Base-by-base conservation (phyloP, 768 basidiomycete species). In the Phlegmacium glaucopus region DNA sequence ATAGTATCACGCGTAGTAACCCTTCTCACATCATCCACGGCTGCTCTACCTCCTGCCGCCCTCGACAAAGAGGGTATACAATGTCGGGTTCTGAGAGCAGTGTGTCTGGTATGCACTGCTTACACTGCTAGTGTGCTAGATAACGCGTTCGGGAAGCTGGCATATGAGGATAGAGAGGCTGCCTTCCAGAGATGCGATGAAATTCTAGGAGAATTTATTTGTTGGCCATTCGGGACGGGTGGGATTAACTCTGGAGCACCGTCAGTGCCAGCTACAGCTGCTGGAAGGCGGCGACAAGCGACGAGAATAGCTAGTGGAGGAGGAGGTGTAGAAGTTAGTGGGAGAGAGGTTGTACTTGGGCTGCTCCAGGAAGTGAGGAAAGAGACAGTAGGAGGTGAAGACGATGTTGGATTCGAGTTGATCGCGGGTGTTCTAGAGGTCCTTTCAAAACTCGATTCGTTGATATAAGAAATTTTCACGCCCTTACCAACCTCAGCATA, bases 41-140 rank as follows among this genome's bases (percentile, higher is more conserved):
- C n/a, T n/a, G n/a, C n/a, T n/a, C n/a, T n/a, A n/a, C n/a, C n/a
- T n/a, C n/a, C n/a, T n/a, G n/a, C n/a, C n/a, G n/a, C n/a, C n/a
- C n/a, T n/a, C n/a, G n/a, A n/a, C n/a, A n/a, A n/a, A n/a, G 85
- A 91, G 48, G 84, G 82, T 18, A 83, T 85, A 4, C 87, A 92
- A 60, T 93, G 87, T 66, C 76, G 94, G 26, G 82, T 79, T 2
- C 71, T 82, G 47, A 76, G 96, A 8, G 86, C 90, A 0, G 89
- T 96, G 11, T 86, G 85, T 50, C 76, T 98, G 39, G 91, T 85
- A 9, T 94, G 90, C 59, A 83, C 95, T 0, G 91, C 92, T 9
- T 96, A 97, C 57, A 91, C 94, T 0, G 95, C 94, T 8, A 91
- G 85, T 60, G 95, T 98, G 28, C 76, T 97, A 47, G 96, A 98